These are phyloP conservation scores for Torulaspora maleeae DNA, from an alignment of 805 yeast species.

Conservation along the genomic window DNA sequence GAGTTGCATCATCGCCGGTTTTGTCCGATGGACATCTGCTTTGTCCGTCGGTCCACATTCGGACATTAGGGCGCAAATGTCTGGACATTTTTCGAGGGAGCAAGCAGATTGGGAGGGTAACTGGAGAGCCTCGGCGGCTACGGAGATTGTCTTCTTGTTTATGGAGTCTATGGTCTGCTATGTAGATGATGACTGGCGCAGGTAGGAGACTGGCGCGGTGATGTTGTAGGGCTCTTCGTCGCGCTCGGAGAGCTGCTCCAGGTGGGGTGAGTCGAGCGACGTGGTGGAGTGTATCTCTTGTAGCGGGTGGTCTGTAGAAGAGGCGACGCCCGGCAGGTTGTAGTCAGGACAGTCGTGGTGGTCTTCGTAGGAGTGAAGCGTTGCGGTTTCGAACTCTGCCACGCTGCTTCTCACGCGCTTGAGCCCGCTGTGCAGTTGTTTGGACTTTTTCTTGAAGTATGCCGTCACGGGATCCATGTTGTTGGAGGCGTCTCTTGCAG, in stretches of 20 bases:
- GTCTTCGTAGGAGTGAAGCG: constrained; percentile 6
- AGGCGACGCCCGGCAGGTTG: constrained; percentile 2
- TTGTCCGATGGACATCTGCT: background rate
- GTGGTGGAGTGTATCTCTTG: background rate
- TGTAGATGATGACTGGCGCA: too few species aligned
- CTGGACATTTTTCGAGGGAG: background rate
- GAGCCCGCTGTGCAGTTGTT: constrained; percentile 4
- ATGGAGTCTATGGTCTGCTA: too few species aligned
- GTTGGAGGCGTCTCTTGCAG: constrained; percentile 3
- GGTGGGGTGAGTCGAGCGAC: too few species aligned
- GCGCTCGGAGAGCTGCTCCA: background rate
- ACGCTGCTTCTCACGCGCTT: constrained; percentile 1
- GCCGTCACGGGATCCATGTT: constrained; percentile 31
- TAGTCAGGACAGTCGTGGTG: constrained; percentile 2
- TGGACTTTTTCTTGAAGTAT: constrained; percentile 23
- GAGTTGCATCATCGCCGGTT: constrained; percentile 1
- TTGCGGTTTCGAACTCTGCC: constrained; percentile 6
- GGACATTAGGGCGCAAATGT: background rate
- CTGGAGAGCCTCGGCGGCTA: background rate
- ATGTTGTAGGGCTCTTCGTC: background rate
- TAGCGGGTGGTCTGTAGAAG: background rate
- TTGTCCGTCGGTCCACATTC: background rate
- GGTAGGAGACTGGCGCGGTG: too few species aligned
- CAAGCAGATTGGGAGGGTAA: background rate
- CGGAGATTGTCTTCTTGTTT: too few species aligned